These are phyloP conservation scores for Melaleuca quinquenervia DNA, from an alignment of 345 rosid species.

Conservation along the genomic window DNA sequence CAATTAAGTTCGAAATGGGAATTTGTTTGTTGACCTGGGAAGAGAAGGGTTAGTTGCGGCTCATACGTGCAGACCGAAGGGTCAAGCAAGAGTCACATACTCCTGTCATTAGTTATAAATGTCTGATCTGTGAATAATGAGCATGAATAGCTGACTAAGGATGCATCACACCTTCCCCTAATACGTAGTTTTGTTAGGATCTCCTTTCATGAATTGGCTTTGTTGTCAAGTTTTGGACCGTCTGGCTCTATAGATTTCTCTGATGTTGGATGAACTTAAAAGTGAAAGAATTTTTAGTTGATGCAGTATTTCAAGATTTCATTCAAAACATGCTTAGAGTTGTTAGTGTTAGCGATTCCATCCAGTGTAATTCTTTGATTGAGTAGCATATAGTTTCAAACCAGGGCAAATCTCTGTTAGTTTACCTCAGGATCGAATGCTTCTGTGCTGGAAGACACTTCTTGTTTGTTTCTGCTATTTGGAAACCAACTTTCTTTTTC, in stretches of 20 bases:
- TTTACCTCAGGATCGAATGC: not conserved
- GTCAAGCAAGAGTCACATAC: not conserved
- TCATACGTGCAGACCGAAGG: not conserved
- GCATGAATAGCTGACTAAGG: not conserved
- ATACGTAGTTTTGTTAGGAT: not conserved
- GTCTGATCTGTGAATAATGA: not conserved
- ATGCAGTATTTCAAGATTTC: not conserved
- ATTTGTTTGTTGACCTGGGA: not conserved
- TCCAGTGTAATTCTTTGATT: not conserved
- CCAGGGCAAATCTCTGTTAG: not conserved
- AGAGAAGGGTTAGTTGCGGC: not conserved
- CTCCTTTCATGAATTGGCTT: not conserved
- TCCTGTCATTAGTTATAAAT: not conserved
- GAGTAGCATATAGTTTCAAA: not conserved
- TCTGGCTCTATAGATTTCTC: not conserved
- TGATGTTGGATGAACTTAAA: not conserved
- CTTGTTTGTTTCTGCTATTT: not conserved
- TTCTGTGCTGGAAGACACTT: not conserved
- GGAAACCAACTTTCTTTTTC: not conserved
- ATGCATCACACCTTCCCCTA: not conserved
- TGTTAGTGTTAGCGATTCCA: not conserved
- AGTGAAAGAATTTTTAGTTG: not conserved
- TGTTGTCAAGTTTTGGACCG: not conserved
- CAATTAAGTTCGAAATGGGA: not conserved
- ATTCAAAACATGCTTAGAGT: not conserved